Percentiles rank a stretch among this genome's conserved stretches.
These are phyloP conservation scores for Paraglomus occultum DNA, from an alignment of 192 early-diverging fungal species.

Conservation along the genomic window DNA sequence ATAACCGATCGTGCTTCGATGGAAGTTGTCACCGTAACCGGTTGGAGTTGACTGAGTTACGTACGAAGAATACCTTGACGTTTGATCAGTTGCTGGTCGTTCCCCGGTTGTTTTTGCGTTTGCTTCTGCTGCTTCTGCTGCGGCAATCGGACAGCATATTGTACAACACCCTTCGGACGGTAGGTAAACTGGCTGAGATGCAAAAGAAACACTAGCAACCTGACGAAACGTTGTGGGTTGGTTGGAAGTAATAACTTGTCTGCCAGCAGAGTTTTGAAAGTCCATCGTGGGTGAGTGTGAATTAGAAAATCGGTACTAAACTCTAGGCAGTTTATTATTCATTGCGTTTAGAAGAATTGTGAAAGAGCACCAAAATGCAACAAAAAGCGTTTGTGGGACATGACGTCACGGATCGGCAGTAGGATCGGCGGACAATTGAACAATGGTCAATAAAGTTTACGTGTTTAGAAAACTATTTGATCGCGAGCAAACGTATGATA, in stretches of 20 bases:
- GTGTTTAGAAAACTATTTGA: no score
- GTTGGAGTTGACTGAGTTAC: constrained; percentile 1
- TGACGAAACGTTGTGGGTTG: neutral
- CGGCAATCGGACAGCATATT: constrained; percentile 39
- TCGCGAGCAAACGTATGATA: no score
- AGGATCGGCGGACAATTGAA: no score
- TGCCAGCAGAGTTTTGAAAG: neutral
- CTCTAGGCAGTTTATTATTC: neutral
- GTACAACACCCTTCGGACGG: constrained; percentile 36
- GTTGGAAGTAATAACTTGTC: neutral
- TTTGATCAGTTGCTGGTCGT: neutral
- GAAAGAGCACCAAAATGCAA: no score
- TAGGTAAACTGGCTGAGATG: constrained; percentile 2
- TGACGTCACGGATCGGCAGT: no score
- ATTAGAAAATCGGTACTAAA: constrained; percentile 1
- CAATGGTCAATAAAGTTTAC: no score
- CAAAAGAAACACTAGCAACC: neutral
- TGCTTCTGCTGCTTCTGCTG: constrained; percentile 25
- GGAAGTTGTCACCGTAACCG: neutral
- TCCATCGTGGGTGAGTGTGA: neutral
- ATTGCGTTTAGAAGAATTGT: no score
- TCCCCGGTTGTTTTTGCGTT: neutral
- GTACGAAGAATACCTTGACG: constrained; percentile 7
- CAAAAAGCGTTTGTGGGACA: no score
- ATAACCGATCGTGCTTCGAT: constrained; percentile 2